phyloP scores from a whole-genome alignment of 108 stramenopile species.

The Fragilaria crotonensis region DNA sequence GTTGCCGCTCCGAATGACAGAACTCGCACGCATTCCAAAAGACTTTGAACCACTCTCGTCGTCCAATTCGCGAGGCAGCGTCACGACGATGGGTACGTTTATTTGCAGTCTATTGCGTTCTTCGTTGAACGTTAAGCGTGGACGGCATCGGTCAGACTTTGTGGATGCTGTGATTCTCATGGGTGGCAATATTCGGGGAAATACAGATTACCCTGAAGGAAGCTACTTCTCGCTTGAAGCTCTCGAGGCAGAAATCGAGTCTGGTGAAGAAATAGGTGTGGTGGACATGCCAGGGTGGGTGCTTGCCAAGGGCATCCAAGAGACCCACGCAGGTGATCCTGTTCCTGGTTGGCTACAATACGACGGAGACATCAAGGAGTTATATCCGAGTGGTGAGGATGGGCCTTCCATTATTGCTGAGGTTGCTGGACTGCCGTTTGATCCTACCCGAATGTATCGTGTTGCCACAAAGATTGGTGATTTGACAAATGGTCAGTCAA shows the following conservation, averaged over 20 bases:
- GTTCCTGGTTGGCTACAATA: constrained; percentile 21
- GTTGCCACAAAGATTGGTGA: constrained; percentile 47
- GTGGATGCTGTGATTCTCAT: constrained; percentile 27
- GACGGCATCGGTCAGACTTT: constrained; percentile 4
- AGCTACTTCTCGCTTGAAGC: constrained; percentile 15
- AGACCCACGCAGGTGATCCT: constrained; percentile 17
- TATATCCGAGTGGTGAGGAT: neutral
- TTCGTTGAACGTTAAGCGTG: constrained; percentile 17
- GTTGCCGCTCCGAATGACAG: constrained; percentile 29
- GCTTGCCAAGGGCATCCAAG: constrained; percentile 10
- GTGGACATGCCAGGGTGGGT: constrained; percentile 13
- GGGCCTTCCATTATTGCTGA: constrained; percentile 21
- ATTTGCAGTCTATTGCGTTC: constrained; percentile 30
- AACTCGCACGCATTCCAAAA: constrained; percentile 27
- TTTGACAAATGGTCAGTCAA: constrained; percentile 43
- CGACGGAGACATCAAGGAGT: constrained; percentile 6
- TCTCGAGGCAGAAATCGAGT: constrained; percentile 17
- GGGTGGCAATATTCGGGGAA: constrained; percentile 40
- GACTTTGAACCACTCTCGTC: constrained; percentile 34
- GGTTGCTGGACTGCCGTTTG: constrained; percentile 26
- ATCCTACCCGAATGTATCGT: constrained; percentile 30
- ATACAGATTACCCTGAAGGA: constrained; percentile 21
- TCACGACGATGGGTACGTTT: constrained; percentile 35
- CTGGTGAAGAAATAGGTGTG: constrained; percentile 11
- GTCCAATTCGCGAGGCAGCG: constrained; percentile 19